Percentiles rank a stretch among this genome's conserved stretches.
These are phyloP conservation scores for Peronospora belbahrii DNA, from an alignment of 352 stramenopile genomes.

Conservation along the genomic window DNA sequence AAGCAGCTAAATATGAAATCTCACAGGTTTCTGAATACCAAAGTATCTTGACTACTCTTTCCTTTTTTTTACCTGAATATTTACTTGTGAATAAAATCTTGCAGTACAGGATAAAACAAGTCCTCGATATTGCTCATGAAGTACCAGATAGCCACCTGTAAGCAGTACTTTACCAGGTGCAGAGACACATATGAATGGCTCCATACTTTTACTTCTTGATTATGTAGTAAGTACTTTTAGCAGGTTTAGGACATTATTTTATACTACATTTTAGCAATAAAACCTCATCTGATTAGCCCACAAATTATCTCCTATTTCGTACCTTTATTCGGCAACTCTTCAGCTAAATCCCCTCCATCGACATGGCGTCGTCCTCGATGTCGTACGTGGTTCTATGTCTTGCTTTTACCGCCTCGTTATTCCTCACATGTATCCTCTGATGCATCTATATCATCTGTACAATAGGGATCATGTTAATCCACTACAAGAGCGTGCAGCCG, in stretches of 20 bases:
- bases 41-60: no score
- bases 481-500: slow-evolving; percentile 56
- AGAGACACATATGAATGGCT: slow-evolving; percentile 81
- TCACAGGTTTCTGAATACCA: background rate
- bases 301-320: slow-evolving; percentile 1
- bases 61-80: slow-evolving; percentile 5
- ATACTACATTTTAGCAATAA: no score
- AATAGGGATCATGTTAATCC: slow-evolving; percentile 19
- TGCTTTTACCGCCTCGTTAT: background rate
- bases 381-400: slow-evolving; percentile 12
- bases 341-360: slow-evolving; percentile 3
- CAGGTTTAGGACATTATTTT: no score
- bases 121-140: slow-evolving; percentile 86
- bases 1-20: background rate
- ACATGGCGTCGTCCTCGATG: slow-evolving; percentile 23
- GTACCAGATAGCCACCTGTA: slow-evolving; percentile 92
- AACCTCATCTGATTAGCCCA: slow-evolving; percentile 5
- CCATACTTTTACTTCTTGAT: no score
- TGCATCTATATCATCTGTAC: slow-evolving; percentile 3
- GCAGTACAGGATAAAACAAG: slow-evolving; percentile 89
- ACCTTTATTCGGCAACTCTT: slow-evolving; percentile 12
- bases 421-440: slow-evolving; percentile 13
- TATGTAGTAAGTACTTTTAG: no score
- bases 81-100: slow-evolving; percentile 89
- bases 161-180: slow-evolving; percentile 95